Evolutionary conservation across 805 yeast species (phyloP).

Genomic region (Hanseniaspora pseudoguilliermondii): DNA sequence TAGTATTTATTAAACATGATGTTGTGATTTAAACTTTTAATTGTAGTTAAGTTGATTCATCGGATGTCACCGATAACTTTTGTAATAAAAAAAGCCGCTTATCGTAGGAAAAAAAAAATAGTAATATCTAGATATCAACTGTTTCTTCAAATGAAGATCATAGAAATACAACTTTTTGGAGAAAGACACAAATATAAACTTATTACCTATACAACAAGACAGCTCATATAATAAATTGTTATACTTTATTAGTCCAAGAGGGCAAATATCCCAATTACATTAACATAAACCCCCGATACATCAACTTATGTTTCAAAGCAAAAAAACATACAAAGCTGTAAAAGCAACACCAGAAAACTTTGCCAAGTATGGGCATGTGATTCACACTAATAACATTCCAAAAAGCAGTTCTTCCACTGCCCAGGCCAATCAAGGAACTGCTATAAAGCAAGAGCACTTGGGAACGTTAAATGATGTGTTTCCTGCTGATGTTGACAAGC

Average conservation of each 20-base stretch:
- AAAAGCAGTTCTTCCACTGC: not conserved
- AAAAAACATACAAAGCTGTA: not conserved
- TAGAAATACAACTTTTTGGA: too few relatives aligned
- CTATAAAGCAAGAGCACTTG: constrained; percentile 9
- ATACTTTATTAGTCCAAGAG: too few relatives aligned
- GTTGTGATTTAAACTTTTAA: too few relatives aligned
- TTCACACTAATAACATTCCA: constrained; percentile 4
- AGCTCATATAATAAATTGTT: too few relatives aligned
- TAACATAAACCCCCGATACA: not conserved
- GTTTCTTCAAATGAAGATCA: too few relatives aligned
- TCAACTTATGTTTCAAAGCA: not conserved
- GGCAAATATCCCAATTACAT: too few relatives aligned
- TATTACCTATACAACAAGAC: too few relatives aligned
- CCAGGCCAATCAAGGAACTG: constrained; percentile 14
- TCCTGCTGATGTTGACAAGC: not conserved
- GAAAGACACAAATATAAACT: too few relatives aligned
- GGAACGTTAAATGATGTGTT: constrained; percentile 2
- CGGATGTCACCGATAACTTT: constrained; percentile 1
- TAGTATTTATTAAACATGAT: too few relatives aligned
- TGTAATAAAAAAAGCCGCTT: not conserved
- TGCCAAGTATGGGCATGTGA: constrained; percentile 2
- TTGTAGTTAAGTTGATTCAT: not conserved
- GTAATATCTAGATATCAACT: too few relatives aligned
- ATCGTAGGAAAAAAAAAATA: not conserved
- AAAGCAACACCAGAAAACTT: constrained; percentile 9